Percentiles rank a stretch among this genome's conserved stretches.
These are phyloP conservation scores for Senna siamea DNA, from an alignment of 306 rosid genomes.

Conservation along the genomic window DNA sequence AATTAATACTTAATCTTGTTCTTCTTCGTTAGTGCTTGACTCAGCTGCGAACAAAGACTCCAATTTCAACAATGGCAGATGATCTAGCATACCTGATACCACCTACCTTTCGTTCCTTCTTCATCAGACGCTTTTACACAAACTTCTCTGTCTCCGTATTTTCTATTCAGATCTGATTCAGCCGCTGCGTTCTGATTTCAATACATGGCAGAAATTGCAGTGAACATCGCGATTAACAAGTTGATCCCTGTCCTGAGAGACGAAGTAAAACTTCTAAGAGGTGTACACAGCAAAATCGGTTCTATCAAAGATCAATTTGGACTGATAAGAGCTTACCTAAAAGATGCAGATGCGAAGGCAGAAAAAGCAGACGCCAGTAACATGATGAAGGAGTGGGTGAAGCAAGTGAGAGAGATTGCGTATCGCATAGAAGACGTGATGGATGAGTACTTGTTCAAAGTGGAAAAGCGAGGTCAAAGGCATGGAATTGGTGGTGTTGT, in stretches of 20 bases:
- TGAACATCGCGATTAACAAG: background rate
- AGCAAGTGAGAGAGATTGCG: no score
- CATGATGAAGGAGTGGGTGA: no score
- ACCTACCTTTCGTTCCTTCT: no score
- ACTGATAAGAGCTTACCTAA: background rate
- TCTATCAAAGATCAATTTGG: background rate
- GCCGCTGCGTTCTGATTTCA: background rate
- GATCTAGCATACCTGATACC: no score
- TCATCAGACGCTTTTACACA: no score
- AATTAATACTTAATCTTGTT: no score
- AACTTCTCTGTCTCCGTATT: no score
- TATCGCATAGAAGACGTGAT: no score
- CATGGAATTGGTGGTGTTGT: background rate
- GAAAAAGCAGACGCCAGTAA: background rate
- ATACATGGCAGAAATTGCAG: conserved; percentile 3
- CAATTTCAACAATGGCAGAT: no score
- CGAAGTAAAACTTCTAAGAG: background rate
- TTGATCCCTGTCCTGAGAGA: background rate
- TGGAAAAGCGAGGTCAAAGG: background rate
- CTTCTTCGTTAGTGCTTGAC: no score
- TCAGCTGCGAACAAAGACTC: no score
- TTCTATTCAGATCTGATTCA: no score
- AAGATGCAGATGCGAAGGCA: background rate
- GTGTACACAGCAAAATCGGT: background rate
- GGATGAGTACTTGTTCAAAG: background rate